Conservation (phyloP, 352 stramenopile genomes). For the Pilasporangium apinafurcum region DNA sequence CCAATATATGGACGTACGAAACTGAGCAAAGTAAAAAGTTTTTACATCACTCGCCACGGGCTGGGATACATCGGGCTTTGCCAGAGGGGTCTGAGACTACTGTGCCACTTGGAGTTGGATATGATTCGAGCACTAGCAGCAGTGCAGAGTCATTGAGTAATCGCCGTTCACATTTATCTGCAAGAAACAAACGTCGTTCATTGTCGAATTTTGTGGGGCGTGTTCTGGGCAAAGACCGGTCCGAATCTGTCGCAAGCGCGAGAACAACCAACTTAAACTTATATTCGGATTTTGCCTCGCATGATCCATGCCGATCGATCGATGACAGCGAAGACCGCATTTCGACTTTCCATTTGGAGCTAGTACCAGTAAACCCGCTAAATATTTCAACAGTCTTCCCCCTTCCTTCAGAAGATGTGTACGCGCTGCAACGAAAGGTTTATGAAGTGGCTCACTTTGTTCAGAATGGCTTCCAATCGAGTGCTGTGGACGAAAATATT, state of each 20-base stretch:
- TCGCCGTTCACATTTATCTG: no score
- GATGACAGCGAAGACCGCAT: conserved; percentile 21
- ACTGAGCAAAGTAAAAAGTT: conserved; percentile 16
- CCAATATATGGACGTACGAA: conserved; percentile 71
- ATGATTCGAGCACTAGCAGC: conserved; percentile 25
- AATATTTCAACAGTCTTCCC: conserved; percentile 74
- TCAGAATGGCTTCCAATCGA: conserved; percentile 64
- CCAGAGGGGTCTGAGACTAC: conserved; percentile 21
- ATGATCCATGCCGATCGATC: no score
- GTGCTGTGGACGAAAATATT: conserved; percentile 39
- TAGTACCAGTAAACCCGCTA: conserved; percentile 49
- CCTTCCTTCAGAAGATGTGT: conserved; percentile 65
- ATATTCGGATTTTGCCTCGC: no score
- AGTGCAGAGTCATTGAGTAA: conserved; percentile 25
- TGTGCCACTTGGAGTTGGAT: conserved; percentile 7
- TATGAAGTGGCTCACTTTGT: conserved; percentile 70
- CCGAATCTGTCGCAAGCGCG: conserved; percentile 13
- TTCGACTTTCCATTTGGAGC: conserved; percentile 25
- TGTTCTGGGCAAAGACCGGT: conserved; percentile 25
- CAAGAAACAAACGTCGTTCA: conserved; percentile 18
- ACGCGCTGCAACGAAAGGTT: conserved; percentile 66
- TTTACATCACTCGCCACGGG: conserved; percentile 3
- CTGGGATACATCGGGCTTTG: conserved; percentile 14
- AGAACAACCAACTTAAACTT: no score
- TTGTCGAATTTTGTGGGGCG: conserved; percentile 23